phyloP scores from a whole-genome alignment of 345 rosid species.

The Durio zibethinus region DNA sequence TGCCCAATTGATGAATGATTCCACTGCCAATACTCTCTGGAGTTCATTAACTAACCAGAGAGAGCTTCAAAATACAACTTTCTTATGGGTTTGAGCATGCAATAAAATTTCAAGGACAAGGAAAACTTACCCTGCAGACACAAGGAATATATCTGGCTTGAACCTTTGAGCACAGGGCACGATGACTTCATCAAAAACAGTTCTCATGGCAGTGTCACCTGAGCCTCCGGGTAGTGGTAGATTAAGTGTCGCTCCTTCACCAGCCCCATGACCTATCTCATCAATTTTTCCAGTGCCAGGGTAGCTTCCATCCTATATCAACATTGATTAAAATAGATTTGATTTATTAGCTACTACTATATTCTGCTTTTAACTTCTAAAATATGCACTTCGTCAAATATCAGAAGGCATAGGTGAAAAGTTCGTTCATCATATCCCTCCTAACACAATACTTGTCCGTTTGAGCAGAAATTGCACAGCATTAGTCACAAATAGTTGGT shows the following conservation, averaged over 20 bases:
- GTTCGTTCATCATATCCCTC: background rate
- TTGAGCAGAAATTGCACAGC: background rate
- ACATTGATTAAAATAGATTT: background rate
- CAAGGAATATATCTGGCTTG: slow-evolving; percentile 88
- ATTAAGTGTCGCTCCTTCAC: slow-evolving; percentile 87
- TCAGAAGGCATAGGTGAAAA: background rate
- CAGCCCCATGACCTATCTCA: slow-evolving; percentile 73
- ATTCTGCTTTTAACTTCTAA: background rate
- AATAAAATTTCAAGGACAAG: background rate
- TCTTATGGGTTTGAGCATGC: background rate
- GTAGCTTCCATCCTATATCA: slow-evolving; percentile 78
- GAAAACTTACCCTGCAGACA: slow-evolving; percentile 88
- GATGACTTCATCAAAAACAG: slow-evolving; percentile 76
- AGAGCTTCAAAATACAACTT: background rate
- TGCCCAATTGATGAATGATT: background rate
- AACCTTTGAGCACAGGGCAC: slow-evolving; percentile 85
- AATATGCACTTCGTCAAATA: background rate
- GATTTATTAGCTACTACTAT: background rate
- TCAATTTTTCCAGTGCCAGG: slow-evolving; percentile 86
- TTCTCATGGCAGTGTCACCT: slow-evolving; percentile 83
- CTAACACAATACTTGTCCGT: background rate
- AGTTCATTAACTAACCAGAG: background rate
- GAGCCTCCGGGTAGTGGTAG: slow-evolving; percentile 95
- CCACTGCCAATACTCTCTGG: background rate
- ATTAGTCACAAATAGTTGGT: background rate